Evolutionary conservation across 805 yeast genomes (phyloP).

Genomic region (Wickerhamomyces subpelliculosus): DNA sequence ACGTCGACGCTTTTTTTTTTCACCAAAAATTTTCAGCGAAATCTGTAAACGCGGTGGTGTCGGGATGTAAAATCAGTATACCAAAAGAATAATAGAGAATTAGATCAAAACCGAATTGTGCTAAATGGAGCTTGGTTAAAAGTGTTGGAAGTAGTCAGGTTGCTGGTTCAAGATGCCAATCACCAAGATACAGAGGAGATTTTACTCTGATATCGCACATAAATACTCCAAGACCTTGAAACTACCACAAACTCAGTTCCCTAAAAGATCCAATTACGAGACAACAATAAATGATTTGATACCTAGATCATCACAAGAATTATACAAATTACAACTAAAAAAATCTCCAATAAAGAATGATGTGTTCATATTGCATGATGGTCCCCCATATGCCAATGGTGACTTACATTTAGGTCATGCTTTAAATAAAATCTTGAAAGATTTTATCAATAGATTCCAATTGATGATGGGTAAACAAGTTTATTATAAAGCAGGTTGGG

Average conservation of each 20-base stretch:
- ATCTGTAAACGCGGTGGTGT: no score
- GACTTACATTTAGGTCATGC: constrained; percentile 91
- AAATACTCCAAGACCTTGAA: constrained; percentile 20
- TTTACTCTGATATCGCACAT: constrained; percentile 18
- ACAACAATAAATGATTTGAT: constrained; percentile 36
- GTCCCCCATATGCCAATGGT: constrained; percentile 98
- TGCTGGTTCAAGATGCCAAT: no score
- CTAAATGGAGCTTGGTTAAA: background rate
- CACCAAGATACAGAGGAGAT: no score
- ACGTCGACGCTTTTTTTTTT: constrained; percentile 1
- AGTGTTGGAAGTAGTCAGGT: background rate
- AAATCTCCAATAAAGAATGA: constrained; percentile 26
- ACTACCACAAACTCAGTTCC: constrained; percentile 66
- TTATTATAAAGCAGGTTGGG: constrained; percentile 92
- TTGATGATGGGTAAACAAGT: constrained; percentile 56
- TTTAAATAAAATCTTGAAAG: constrained; percentile 82
- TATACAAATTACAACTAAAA: constrained; percentile 59
- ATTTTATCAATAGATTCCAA: constrained; percentile 70
- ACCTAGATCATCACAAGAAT: constrained; percentile 46
- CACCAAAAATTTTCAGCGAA: background rate
- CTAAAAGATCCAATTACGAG: constrained; percentile 48
- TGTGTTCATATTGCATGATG: constrained; percentile 78
- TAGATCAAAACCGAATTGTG: background rate
- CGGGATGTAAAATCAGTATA: no score
- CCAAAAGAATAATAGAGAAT: no score